Percentiles rank a stretch among this genome's conserved stretches.
phyloP scores from a whole-genome alignment of 2,329 filamentous ascomycete genomes.

The Penicillium sp. region DNA sequence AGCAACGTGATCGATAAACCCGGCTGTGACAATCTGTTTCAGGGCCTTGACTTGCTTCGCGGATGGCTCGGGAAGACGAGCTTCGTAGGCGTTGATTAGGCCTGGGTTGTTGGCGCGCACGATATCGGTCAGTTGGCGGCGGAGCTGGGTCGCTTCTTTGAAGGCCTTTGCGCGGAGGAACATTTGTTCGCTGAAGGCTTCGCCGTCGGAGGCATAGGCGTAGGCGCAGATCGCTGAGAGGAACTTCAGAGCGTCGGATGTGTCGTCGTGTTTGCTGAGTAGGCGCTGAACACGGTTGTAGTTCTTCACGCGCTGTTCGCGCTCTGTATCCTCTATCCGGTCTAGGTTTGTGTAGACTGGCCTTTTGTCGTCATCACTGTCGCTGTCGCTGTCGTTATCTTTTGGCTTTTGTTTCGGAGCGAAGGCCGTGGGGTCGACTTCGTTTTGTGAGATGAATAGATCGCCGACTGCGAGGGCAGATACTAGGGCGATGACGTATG shows the following conservation, averaged over 20 bases:
- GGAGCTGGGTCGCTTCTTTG: conserved; percentile 80
- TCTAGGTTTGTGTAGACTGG: conserved; percentile 62
- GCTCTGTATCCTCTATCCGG: conserved; percentile 68
- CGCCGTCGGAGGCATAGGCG: conserved; percentile 65
- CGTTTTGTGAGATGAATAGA: conserved; percentile 79
- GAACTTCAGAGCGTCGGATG: conserved; percentile 85
- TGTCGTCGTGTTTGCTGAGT: conserved; percentile 78
- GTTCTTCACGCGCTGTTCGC: conserved; percentile 63
- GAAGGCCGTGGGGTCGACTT: conserved; percentile 62
- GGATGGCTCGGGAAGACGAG: conserved; percentile 59
- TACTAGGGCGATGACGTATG: conserved; percentile 84
- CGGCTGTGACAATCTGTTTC: conserved; percentile 87
- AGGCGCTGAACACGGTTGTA: conserved; percentile 73
- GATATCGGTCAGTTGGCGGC: conserved; percentile 78
- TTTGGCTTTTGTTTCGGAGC: conserved; percentile 7
- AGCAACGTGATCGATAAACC: conserved; percentile 92
- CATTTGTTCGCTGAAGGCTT: conserved; percentile 75
- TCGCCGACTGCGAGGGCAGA: conserved; percentile 86
- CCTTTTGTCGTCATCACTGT: conserved; percentile 41
- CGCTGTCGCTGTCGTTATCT: conserved; percentile 43
- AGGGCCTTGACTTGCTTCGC: conserved; percentile 73
- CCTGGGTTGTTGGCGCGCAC: conserved; percentile 70
- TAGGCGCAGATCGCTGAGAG: conserved; percentile 87
- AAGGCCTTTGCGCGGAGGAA: conserved; percentile 87
- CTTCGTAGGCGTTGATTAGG: conserved; percentile 39